Evolutionary conservation across 2,329 filamentous ascomycete species (phyloP).

Genomic region (Niveomyces coronatus): DNA sequence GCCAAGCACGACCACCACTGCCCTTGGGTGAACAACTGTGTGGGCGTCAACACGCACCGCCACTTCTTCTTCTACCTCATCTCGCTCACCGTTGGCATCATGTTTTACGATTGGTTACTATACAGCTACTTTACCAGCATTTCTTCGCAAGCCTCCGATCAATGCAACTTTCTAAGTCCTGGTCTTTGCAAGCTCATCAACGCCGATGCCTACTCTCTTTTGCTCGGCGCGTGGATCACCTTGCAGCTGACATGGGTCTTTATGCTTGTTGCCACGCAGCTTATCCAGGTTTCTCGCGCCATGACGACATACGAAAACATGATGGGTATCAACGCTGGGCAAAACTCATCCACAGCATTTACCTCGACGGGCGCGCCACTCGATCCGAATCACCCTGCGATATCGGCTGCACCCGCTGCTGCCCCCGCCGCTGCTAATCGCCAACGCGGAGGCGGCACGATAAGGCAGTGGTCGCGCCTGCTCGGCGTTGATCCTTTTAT

Average conservation of each 20-base stretch:
- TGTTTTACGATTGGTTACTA: conserved; percentile 59
- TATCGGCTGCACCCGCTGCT: conserved; percentile 40
- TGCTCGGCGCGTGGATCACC: conserved; percentile 67
- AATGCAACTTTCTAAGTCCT: conserved; percentile 69
- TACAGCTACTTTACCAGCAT: conserved; percentile 60
- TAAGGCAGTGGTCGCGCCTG: conserved; percentile 72
- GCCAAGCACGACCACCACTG: conserved; percentile 97
- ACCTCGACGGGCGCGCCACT: conserved; percentile 69
- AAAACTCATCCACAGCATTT: conserved; percentile 60
- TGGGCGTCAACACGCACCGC: conserved; percentile 90
- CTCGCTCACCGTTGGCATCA: conserved; percentile 63
- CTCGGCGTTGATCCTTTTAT: conserved; percentile 91
- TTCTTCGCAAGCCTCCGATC: conserved; percentile 38
- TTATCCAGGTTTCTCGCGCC: conserved; percentile 82
- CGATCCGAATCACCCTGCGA: conserved; percentile 53
- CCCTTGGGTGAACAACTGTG: conserved; percentile 95
- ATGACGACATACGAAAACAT: conserved; percentile 97
- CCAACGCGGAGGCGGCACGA: conserved; percentile 50
- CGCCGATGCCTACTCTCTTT: conserved; percentile 73
- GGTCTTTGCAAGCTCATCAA: conserved; percentile 66
- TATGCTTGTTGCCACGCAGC: conserved; percentile 93
- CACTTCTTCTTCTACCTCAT: conserved; percentile 91
- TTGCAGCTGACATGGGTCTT: conserved; percentile 90
- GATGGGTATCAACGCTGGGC: conserved; percentile 57
- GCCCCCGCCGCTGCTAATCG: conserved; percentile 34